These are phyloP conservation scores for Salvia sclarea DNA, from an alignment of 305 asterid genomes.

Conservation along the genomic window DNA sequence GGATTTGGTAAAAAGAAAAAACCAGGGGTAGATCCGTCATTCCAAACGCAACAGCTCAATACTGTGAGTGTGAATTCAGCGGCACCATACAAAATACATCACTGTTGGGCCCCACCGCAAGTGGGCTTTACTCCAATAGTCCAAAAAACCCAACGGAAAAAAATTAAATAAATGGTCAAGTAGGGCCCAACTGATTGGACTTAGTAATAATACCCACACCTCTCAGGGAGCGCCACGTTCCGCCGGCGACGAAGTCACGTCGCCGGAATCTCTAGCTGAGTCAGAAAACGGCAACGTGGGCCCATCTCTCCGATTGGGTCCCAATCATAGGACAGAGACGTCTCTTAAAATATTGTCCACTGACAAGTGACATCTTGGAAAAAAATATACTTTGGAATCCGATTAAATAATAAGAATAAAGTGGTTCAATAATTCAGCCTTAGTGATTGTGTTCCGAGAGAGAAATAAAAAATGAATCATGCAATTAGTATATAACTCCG, in stretches of 20 bases:
- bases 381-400: conserved; percentile 32
- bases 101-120: conserved; percentile 32
- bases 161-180: conserved; percentile 2
- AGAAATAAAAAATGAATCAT: conserved; percentile 18
- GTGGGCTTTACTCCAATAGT: conserved; percentile 42
- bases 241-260: conserved; percentile 29
- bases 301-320: conserved; percentile 44
- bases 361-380: conserved; percentile 49
- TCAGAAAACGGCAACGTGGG: conserved; percentile 41
- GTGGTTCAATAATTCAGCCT: conserved; percentile 43
- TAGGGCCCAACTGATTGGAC: conserved; percentile 33
- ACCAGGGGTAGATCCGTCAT: conserved; percentile 22
- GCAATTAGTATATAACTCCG: conserved; percentile 24
- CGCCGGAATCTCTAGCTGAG: conserved; percentile 48
- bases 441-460: conserved; percentile 6
- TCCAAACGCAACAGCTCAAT: conserved; percentile 30
- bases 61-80: conserved; percentile 37
- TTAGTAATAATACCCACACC: neutral
- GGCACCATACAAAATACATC: conserved; percentile 30
- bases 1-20: conserved; percentile 25
- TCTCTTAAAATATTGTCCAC: conserved; percentile 41
- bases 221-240: conserved; percentile 27
- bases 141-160: conserved; percentile 24
- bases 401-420: conserved; percentile 50
- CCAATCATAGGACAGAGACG: conserved; percentile 55